Base-by-base conservation (phyloP, 768 basidiomycete species). In the Kwoniella heveanensis region DNA sequence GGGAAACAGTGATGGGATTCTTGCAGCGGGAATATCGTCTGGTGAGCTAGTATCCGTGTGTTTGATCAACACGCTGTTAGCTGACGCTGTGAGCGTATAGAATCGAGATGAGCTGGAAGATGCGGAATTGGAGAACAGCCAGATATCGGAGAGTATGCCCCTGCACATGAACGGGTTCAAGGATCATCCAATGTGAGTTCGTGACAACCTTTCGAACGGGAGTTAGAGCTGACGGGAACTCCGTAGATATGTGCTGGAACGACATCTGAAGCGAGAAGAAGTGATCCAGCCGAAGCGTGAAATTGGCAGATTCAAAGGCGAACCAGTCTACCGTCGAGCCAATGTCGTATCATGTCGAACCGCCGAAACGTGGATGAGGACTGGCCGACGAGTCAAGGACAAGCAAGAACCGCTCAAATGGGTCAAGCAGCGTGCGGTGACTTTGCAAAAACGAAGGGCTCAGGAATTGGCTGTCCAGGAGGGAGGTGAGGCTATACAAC, bases 61-160 rank as follows among this genome's bases (percentile, higher is more conserved):
- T 19, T 30, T 1, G 2, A 15, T 15, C 39, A 22, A 10, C 5
- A 37, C 32, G 26, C n/a, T 39, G 32, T 22, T 25, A 46, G 53
- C 48, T 59, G 50, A 54, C 3, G 0, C 46, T 56, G 58, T 39
- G 57, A 49, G n/a, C n/a, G n/a, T 55, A 30, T 72, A 96, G 95
- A 85, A 92, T 77, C 86, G 96, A 65, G 95, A 98, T 77, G 91
- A 95, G 67, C 77, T 90, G 6, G 96, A 99, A 80, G 92, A 97
- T 71, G 89, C 90, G 25, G 92, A 96, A 79, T 82, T 99, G 24
- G 83, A 89, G 63, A 82, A 82, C 0, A 86, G 86, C 63, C 89
- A 91, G 76, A 78, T 90, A 76, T 88, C 85, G 51, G 94, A 95
- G 80, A 92, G 89, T 25, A 96, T 99, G 92, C 96, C 96, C 0